Conservation (phyloP, 305 asterid species). For the Fraxinus latifolia region DNA sequence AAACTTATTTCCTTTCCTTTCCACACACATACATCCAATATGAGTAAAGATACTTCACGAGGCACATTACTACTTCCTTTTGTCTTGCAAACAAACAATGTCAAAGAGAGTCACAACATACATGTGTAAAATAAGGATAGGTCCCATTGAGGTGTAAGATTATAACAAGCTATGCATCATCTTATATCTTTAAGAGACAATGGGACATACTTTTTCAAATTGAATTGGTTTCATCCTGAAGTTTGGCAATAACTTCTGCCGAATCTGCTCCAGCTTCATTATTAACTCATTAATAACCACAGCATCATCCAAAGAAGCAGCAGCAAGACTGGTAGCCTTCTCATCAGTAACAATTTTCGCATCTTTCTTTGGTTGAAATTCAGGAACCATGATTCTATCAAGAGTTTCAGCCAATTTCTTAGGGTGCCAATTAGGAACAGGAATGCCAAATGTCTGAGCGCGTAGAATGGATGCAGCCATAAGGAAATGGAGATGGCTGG, state of each 20-base stretch:
- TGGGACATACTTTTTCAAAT: constrained; percentile 71
- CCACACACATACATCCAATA: not conserved
- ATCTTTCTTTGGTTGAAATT: constrained; percentile 63
- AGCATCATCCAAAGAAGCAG: constrained; percentile 80
- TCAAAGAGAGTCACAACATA: not conserved
- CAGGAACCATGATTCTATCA: constrained; percentile 67
- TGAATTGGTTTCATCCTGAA: constrained; percentile 87
- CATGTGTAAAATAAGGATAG: not conserved
- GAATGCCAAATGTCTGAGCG: constrained; percentile 85
- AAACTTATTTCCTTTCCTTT: not conserved
- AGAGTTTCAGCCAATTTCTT: constrained; percentile 68
- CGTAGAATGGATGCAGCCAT: constrained; percentile 79
- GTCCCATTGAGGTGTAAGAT: not conserved
- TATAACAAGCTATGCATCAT: not conserved
- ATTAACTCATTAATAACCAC: constrained; percentile 69
- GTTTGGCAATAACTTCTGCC: constrained; percentile 49
- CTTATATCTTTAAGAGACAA: not conserved
- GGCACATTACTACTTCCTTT: not conserved
- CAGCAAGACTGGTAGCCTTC: constrained; percentile 74
- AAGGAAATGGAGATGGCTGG: constrained; percentile 82
- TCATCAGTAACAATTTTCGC: constrained; percentile 86
- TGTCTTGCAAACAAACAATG: not conserved
- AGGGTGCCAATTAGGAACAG: constrained; percentile 85
- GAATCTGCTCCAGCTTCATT: constrained; percentile 59
- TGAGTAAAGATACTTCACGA: not conserved